phyloP scores from a whole-genome alignment of 345 rosid species.

The Camelina neglecta region DNA sequence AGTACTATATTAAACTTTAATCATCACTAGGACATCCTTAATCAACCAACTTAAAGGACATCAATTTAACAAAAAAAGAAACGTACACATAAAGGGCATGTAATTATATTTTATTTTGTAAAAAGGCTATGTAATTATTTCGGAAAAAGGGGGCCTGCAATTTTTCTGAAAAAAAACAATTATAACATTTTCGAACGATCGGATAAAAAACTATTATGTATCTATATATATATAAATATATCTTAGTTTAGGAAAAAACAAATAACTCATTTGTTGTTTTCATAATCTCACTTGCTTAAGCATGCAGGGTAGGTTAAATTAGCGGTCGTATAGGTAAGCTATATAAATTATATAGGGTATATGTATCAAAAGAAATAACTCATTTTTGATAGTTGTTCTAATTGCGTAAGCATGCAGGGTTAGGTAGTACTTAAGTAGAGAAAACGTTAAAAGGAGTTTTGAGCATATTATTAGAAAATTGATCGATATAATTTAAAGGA shows the following conservation, averaged over 20 bases:
- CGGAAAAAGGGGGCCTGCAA: background rate
- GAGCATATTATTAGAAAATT: slow-evolving; percentile 1
- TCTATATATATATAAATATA: background rate
- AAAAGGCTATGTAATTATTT: no score
- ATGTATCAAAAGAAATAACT: background rate
- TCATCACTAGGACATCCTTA: background rate
- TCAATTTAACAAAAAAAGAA: no score
- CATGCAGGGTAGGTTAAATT: slow-evolving; percentile 16
- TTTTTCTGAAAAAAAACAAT: background rate
- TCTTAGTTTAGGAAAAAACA: background rate
- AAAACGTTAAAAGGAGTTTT: background rate
- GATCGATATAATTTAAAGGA: background rate
- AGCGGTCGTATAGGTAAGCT: background rate
- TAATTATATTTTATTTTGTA: no score
- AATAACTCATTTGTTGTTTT: slow-evolving; percentile 12
- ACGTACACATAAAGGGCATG: background rate
- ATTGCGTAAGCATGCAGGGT: slow-evolving; percentile 6
- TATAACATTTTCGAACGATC: slow-evolving; percentile 4
- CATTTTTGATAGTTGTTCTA: background rate
- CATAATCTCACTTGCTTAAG: slow-evolving; percentile 12
- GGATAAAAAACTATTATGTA: background rate
- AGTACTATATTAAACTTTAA: background rate
- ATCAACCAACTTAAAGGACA: background rate
- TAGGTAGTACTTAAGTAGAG: background rate
- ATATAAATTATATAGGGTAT: background rate